Percentiles rank a stretch among this genome's conserved stretches.
Conservation (phyloP, 345 rosid genomes). For the Eucalyptus decipiens region DNA sequence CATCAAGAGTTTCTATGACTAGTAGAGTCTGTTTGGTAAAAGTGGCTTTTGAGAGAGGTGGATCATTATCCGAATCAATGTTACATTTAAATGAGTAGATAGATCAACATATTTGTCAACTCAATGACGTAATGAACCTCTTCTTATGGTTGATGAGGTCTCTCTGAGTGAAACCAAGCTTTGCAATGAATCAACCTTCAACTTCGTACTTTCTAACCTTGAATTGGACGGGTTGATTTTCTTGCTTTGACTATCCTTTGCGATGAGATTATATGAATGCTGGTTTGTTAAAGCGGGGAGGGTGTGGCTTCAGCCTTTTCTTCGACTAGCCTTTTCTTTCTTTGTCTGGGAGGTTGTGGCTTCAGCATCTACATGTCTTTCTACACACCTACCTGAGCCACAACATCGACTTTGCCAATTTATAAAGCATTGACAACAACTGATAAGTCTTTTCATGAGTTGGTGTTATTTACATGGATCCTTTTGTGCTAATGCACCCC, state of each 20-base stretch:
- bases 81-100: not conserved
- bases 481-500: not conserved
- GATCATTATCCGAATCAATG: not conserved
- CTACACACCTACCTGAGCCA: not conserved
- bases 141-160: not conserved
- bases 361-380: not conserved
- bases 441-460: not conserved
- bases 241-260: not conserved
- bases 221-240: not conserved
- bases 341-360: not conserved
- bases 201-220: not conserved
- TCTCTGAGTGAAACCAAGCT: not conserved
- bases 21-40: not conserved
- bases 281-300: not conserved
- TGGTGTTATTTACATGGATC: not conserved
- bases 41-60: not conserved
- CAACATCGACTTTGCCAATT: not conserved
- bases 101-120: not conserved
- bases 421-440: not conserved
- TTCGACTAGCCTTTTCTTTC: not conserved
- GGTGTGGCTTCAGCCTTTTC: not conserved
- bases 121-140: not conserved
- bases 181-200: not conserved
- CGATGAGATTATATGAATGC: not conserved
- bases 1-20: not conserved